Base-by-base conservation (phyloP, 2,329 filamentous ascomycete species). In the Fusarium liriodendri region DNA sequence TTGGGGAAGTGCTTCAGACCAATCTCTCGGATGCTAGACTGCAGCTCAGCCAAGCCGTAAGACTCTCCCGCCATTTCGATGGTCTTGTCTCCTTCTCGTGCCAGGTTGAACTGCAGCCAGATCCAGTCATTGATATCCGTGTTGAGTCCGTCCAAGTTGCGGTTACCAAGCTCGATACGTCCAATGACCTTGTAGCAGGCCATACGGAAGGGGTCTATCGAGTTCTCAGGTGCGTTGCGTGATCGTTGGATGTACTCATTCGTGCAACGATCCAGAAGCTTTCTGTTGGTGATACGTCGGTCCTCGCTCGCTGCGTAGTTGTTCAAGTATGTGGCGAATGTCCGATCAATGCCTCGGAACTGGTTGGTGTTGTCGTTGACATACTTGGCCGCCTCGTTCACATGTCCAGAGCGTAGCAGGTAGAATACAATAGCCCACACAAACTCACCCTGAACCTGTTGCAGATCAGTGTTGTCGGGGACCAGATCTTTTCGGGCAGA, bases 111-210 rank as follows among this genome's bases (percentile, higher is more conserved):
- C 79, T 93, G 91, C 65, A 93, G 86, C 91, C 91, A 93, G 79
- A 92, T 88, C 89, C 90, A 93, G 82, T 93, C 91, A 78, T 92
- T 89, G 68, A 93, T 89, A 67, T 91, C 89, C 16, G 88, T 90
- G 77, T 89, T 89, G 38, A 93, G 83, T 54, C 88, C 89, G 27
- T 92, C 90, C 33, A 93, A 82, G 75, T 87, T 90, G 72, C 91
- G 89, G 82, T 91, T 91, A 79, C 85, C 86, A 29, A 93, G 84
- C 77, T 93, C 91, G 76, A 91, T 92, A 54, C 91, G 95, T 54
- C 97, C 97, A 77, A 99, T 93, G 71, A 99, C 92, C 87, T 99
- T 98, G 88, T 98, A 98, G 82, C 97, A 98, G 57, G 96, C 95
- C 91, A 98, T 95, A 63, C 95, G 92, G 85, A 97, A 99, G 29